phyloP scores from a whole-genome alignment of 225 moss, liverwort and hornwort genomes.

The Ulota crispa region DNA sequence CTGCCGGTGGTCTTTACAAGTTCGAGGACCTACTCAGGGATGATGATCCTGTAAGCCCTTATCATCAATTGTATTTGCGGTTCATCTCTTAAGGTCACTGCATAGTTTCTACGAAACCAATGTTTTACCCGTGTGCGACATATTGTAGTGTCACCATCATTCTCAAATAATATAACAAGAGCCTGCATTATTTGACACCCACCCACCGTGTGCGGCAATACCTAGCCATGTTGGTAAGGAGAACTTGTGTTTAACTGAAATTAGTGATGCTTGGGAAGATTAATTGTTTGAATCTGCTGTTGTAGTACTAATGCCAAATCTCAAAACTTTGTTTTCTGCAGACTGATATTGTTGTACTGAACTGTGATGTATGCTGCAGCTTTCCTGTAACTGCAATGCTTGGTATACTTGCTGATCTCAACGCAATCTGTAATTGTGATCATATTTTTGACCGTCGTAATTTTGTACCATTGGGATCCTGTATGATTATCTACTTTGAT shows the following conservation, averaged over 20 bases:
- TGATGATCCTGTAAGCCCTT: conserved; percentile 69
- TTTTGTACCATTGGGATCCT: background rate
- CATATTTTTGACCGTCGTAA: background rate
- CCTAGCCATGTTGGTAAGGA: background rate
- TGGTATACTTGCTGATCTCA: conserved; percentile 46
- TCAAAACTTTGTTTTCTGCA: conserved; percentile 40
- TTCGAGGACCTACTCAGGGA: conserved; percentile 86
- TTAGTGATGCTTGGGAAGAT: background rate
- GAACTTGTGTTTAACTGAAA: background rate
- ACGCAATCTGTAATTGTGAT: background rate
- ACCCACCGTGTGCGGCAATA: background rate
- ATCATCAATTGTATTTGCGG: background rate
- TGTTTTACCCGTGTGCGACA: background rate
- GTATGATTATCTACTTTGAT: background rate
- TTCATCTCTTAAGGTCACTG: background rate
- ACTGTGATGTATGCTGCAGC: conserved; percentile 99
- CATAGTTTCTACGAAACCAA: background rate
- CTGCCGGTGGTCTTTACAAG: conserved; percentile 95
- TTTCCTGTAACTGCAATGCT: conserved; percentile 94
- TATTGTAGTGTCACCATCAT: background rate
- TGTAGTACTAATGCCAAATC: conserved; percentile 13
- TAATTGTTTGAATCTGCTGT: background rate
- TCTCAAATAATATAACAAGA: background rate
- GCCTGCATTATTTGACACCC: background rate
- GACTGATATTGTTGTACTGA: conserved; percentile 94